Conservation (phyloP, 2,329 filamentous ascomycete species). For the Incumbomyces lentus region DNA sequence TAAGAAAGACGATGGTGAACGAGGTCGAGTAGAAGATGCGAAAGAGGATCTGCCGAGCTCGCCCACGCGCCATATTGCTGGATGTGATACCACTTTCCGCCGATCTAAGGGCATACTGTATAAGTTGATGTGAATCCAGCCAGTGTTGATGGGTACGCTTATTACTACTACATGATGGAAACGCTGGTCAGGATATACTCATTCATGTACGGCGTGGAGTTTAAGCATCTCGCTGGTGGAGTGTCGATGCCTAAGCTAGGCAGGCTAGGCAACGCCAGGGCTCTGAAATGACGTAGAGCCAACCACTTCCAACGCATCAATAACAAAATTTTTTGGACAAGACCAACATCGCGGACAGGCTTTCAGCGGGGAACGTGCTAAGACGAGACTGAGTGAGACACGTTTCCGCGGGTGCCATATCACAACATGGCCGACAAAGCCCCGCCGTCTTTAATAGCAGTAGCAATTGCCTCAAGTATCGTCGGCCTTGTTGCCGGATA, state of each 20-base stretch:
- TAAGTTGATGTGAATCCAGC: background rate
- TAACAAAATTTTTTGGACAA: background rate
- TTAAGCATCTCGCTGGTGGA: no score
- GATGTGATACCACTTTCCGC: background rate
- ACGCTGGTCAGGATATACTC: no score
- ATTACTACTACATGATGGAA: no score
- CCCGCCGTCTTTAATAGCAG: constrained; percentile 16
- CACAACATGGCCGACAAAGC: constrained; percentile 17
- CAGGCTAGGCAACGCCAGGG: no score
- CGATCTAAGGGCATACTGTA: constrained; percentile 6
- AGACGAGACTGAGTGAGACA: no score
- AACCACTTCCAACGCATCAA: no score
- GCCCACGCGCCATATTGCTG: background rate
- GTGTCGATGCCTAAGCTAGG: no score
- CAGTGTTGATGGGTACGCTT: no score
- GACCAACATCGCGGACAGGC: background rate
- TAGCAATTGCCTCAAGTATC: constrained; percentile 18
- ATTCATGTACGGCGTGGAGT: no score
- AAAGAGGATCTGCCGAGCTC: constrained; percentile 43
- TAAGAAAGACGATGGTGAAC: constrained; percentile 65
- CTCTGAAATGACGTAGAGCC: no score
- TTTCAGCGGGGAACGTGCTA: no score
- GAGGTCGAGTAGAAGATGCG: constrained; percentile 70
- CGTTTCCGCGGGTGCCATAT: background rate
- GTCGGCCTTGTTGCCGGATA: constrained; percentile 67